Percentiles rank a stretch among this genome's conserved stretches.
These are phyloP conservation scores for Botryotinia globosa DNA, from an alignment of 2,329 filamentous ascomycete species.

Conservation along the genomic window DNA sequence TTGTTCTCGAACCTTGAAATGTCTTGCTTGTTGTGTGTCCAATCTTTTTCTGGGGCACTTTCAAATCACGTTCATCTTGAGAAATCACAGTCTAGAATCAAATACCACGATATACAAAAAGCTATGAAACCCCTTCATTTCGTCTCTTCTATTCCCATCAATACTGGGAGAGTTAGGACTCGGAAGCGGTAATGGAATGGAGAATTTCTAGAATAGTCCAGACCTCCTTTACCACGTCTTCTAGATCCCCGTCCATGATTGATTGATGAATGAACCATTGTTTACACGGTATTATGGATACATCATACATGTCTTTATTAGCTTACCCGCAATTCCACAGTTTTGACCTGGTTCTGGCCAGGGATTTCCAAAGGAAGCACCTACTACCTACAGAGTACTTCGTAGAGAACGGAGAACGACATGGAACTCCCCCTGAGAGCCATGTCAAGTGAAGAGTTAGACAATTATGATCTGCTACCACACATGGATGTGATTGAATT, in stretches of 20 bases:
- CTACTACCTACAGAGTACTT: too few relatives aligned
- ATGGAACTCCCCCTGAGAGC: neutral
- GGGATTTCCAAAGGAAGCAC: neutral
- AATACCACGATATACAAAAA: neutral
- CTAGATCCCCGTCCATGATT: neutral
- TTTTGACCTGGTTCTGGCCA: neutral
- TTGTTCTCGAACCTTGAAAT: too few relatives aligned
- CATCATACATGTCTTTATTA: neutral
- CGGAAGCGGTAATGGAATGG: too few relatives aligned
- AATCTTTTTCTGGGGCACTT: neutral
- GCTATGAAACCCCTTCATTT: neutral
- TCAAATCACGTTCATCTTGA: neutral
- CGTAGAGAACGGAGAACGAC: too few relatives aligned
- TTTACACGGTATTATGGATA: neutral
- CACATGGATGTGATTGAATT: neutral
- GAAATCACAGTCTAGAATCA: neutral
- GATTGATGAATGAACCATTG: neutral
- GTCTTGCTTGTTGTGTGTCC: too few relatives aligned
- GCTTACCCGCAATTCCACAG: neutral
- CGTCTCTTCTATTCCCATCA: neutral
- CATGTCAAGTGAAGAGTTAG: neutral
- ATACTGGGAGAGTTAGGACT: neutral
- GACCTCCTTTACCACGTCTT: neutral
- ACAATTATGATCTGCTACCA: neutral
- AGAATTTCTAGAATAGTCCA: neutral